Evolutionary conservation across 2,329 filamentous ascomycete species (phyloP).

Genomic region (Cladosporium oxysporum): DNA sequence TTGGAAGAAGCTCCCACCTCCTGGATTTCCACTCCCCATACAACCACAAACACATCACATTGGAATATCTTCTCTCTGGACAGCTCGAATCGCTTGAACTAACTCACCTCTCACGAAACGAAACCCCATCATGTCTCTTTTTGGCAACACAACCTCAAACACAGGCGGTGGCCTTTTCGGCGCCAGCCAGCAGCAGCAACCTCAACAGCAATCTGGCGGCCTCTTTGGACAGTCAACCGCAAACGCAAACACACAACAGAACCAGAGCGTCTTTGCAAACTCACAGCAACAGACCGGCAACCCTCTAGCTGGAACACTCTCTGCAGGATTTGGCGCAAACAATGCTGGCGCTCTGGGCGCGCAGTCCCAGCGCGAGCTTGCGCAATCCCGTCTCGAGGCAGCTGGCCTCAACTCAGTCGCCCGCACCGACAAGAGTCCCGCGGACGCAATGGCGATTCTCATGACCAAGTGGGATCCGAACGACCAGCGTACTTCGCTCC

Average conservation of each 20-base stretch:
- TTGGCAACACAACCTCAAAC: slow-evolving; percentile 37
- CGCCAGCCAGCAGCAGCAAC: slow-evolving; percentile 20
- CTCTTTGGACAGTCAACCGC: slow-evolving; percentile 8
- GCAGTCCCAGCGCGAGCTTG: slow-evolving; percentile 32
- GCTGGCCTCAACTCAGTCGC: slow-evolving; percentile 26
- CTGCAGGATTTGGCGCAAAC: slow-evolving; percentile 30
- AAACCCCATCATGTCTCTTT: slow-evolving; percentile 35
- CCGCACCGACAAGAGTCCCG: slow-evolving; percentile 66
- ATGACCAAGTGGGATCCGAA: slow-evolving; percentile 73
- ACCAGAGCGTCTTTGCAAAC: slow-evolving; percentile 20
- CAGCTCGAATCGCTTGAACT: slow-evolving; percentile 19
- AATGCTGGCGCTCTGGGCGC: slow-evolving; percentile 26
- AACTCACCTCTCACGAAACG: slow-evolving; percentile 9
- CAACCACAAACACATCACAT: neutral
- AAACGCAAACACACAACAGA: slow-evolving; percentile 26
- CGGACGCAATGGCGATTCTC: slow-evolving; percentile 71
- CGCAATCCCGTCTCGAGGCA: slow-evolving; percentile 23
- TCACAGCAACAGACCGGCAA: slow-evolving; percentile 22
- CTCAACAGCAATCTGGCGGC: slow-evolving; percentile 19
- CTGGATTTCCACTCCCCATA: neutral
- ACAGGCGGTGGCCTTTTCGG: slow-evolving; percentile 16
- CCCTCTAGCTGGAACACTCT: slow-evolving; percentile 26
- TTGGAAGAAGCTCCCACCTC: neutral
- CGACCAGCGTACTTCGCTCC: slow-evolving; percentile 70
- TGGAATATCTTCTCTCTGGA: neutral